Evolutionary conservation across 345 rosid species (phyloP).

Genomic region (Boechera divaricarpa): DNA sequence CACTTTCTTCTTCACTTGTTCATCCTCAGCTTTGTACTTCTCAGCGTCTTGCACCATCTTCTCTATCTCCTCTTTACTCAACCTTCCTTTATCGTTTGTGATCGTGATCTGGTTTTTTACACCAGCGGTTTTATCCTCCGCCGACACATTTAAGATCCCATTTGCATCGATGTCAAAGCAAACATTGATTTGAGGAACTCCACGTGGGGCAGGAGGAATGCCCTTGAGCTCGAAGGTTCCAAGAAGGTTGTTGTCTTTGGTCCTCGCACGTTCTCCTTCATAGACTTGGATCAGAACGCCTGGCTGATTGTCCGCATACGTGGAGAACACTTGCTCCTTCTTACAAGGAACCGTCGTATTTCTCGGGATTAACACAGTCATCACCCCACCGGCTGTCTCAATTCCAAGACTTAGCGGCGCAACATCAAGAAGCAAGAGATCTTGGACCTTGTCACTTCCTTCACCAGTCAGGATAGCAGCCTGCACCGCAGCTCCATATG

Average conservation of each 20-base stretch:
- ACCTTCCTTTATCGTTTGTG: constrained; percentile 54
- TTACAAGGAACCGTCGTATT: constrained; percentile 54
- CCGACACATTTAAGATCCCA: constrained; percentile 52
- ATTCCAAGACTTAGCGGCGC: constrained; percentile 54
- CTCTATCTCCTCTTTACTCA: constrained; percentile 56
- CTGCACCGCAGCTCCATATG: constrained; percentile 56
- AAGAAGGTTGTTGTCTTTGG: constrained; percentile 56
- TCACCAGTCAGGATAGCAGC: constrained; percentile 55
- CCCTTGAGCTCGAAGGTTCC: constrained; percentile 57
- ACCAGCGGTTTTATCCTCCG: constrained; percentile 57
- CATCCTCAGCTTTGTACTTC: constrained; percentile 55
- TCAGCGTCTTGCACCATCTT: constrained; percentile 56
- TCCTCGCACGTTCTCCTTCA: constrained; percentile 57
- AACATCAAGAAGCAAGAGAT: constrained; percentile 52
- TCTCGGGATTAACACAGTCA: constrained; percentile 53
- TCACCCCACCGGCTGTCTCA: constrained; percentile 59
- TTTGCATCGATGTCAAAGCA: constrained; percentile 52
- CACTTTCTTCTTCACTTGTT: constrained; percentile 55
- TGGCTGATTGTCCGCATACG: constrained; percentile 53
- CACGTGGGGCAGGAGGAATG: constrained; percentile 57
- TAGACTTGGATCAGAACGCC: constrained; percentile 57
- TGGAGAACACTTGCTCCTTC: constrained; percentile 54
- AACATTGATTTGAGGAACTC: constrained; percentile 56
- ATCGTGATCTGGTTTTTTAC: constrained; percentile 56
- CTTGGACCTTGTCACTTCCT: constrained; percentile 56